These are phyloP conservation scores for Wakefieldia striispora DNA, from an alignment of 768 basidiomycete species.

Conservation along the genomic window DNA sequence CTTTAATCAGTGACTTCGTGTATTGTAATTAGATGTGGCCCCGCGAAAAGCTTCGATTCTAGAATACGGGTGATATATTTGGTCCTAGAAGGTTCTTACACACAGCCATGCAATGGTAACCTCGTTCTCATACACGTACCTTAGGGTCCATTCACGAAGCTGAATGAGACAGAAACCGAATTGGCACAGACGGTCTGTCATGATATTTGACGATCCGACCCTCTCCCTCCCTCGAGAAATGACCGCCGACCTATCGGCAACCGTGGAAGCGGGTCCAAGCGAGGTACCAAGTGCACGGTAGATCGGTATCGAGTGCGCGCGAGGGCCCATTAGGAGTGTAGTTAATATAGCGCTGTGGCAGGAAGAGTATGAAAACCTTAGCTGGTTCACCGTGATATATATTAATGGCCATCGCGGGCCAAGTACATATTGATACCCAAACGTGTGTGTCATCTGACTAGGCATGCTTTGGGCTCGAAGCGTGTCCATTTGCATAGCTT, in stretches of 20 bases:
- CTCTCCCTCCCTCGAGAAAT: not conserved
- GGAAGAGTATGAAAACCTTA: no score
- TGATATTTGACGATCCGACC: constrained; percentile 14
- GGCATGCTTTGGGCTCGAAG: no score
- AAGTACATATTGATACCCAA: no score
- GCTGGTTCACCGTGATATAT: no score
- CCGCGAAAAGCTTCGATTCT: not conserved
- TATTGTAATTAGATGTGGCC: not conserved
- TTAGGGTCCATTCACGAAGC: not conserved
- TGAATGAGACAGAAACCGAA: not conserved
- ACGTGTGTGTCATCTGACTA: no score
- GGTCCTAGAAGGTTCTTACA: not conserved
- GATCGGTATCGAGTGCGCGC: not conserved
- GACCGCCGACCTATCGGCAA: not conserved
- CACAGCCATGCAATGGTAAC: not conserved
- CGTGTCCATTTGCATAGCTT: no score
- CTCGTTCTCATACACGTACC: not conserved
- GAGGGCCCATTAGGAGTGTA: no score
- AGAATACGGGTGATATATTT: not conserved
- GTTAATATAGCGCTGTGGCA: no score
- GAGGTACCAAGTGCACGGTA: not conserved
- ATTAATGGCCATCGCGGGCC: no score
- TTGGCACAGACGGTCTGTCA: not conserved
- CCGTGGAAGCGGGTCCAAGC: no score
- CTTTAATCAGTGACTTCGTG: not conserved